A percentile compares a stretch with the other conserved stretches of the same genome.
Evolutionary conservation across 345 rosid genomes (phyloP).

Genomic region (Dimocarpus longan): DNA sequence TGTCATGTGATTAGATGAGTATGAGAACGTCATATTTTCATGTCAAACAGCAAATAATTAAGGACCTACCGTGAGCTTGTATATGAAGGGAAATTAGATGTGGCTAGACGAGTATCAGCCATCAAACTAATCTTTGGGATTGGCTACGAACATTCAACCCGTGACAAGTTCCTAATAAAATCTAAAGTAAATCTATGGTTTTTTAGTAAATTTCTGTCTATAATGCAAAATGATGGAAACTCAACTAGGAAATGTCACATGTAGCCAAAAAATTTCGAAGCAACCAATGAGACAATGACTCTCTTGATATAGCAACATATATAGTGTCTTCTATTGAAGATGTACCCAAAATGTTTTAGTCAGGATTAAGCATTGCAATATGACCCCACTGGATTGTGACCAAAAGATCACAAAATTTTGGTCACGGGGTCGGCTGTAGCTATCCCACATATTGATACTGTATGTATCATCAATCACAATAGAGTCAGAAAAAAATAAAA

Average conservation of each 20-base stretch:
- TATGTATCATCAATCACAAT: too few species aligned
- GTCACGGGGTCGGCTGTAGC: conserved; percentile 39
- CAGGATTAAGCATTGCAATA: conserved; percentile 5
- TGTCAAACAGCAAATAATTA: too few species aligned
- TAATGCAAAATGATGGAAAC: background rate
- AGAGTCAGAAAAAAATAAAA: too few species aligned
- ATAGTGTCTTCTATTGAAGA: conserved; percentile 1
- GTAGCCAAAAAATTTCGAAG: background rate
- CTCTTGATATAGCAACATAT: background rate
- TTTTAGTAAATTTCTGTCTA: background rate
- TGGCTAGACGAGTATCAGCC: background rate
- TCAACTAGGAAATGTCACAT: background rate
- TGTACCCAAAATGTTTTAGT: conserved; percentile 7
- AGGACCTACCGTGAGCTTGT: too few species aligned
- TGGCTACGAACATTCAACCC: background rate
- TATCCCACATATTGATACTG: too few species aligned
- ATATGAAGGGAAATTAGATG: background rate
- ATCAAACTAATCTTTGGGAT: background rate
- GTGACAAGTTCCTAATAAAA: background rate
- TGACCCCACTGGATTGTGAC: conserved; percentile 21
- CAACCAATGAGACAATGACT: background rate
- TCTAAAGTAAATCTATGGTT: background rate
- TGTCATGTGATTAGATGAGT: background rate
- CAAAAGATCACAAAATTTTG: conserved; percentile 15
- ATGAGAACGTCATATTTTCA: too few species aligned